These are phyloP conservation scores for Anaeromyces robustus DNA, from an alignment of 192 early-diverging fungal species.

Conservation along the genomic window DNA sequence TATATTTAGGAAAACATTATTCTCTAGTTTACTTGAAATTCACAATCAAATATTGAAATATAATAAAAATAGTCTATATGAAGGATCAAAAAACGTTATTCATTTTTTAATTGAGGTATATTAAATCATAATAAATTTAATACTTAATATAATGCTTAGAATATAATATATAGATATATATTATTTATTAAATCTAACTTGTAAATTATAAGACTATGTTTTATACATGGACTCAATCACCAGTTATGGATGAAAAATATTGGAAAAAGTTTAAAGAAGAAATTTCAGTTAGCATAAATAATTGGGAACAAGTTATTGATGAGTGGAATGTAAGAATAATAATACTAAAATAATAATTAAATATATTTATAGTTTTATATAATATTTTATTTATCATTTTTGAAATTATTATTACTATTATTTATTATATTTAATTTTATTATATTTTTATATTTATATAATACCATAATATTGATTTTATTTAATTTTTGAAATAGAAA, in stretches of 20 bases:
- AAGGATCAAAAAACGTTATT: not conserved
- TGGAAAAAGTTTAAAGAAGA: not conserved
- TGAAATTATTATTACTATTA: too few relatives aligned
- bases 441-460: too few relatives aligned
- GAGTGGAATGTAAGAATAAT: not conserved
- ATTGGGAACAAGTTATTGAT: not conserved
- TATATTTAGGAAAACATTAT: not conserved
- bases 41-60: not conserved
- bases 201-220: not conserved
- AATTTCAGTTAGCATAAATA: not conserved
- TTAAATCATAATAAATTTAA: too few relatives aligned
- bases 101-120: not conserved
- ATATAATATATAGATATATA: too few relatives aligned
- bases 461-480: too few relatives aligned
- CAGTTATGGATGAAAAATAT: not conserved
- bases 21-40: not conserved
- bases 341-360: too few relatives aligned
- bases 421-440: too few relatives aligned
- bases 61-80: not conserved
- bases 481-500: too few relatives aligned
- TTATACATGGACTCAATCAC: not conserved
- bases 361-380: too few relatives aligned
- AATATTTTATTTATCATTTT: too few relatives aligned
- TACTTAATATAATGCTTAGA: too few relatives aligned
- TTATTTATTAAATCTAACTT: too few relatives aligned